Conservation (phyloP, 805 yeast genomes). For the Zygoascus flipseniorum region DNA sequence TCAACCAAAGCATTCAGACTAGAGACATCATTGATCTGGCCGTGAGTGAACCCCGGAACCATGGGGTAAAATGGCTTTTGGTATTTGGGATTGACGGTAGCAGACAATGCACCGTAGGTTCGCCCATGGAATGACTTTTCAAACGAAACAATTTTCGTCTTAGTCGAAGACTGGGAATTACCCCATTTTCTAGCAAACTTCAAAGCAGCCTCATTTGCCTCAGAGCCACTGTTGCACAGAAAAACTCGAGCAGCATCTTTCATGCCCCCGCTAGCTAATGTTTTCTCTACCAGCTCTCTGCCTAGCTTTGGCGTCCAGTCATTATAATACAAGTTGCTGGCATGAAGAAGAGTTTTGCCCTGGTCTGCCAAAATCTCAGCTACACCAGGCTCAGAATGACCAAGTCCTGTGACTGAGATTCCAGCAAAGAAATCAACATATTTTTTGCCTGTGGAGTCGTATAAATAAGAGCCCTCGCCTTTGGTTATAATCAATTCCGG, state of each 20-base stretch:
- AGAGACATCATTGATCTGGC: slow-evolving; percentile 50
- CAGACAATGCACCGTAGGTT: slow-evolving; percentile 85
- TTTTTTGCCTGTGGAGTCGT: slow-evolving; percentile 66
- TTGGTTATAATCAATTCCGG: slow-evolving; percentile 59
- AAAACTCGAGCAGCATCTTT: slow-evolving; percentile 65
- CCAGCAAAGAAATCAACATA: slow-evolving; percentile 93
- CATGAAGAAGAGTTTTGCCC: slow-evolving; percentile 63
- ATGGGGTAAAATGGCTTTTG: slow-evolving; percentile 86
- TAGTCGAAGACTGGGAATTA: slow-evolving; percentile 36
- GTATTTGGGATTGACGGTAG: slow-evolving; percentile 88
- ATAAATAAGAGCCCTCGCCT: slow-evolving; percentile 74
- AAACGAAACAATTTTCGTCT: slow-evolving; percentile 70
- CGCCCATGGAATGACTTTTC: slow-evolving; percentile 91
- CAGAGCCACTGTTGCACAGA: slow-evolving; percentile 66
- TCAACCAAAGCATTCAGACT: slow-evolving; percentile 49
- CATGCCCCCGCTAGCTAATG: slow-evolving; percentile 73
- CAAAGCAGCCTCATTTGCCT: slow-evolving; percentile 72
- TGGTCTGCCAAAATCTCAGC: slow-evolving; percentile 67
- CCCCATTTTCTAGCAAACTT: slow-evolving; percentile 80
- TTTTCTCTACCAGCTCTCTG: slow-evolving; percentile 57
- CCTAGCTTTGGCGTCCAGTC: slow-evolving; percentile 76
- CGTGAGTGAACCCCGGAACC: slow-evolving; percentile 79
- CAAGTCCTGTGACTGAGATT: slow-evolving; percentile 92
- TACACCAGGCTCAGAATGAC: slow-evolving; percentile 73
- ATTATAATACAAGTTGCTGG: slow-evolving; percentile 80